phyloP scores from a whole-genome alignment of 2,329 filamentous ascomycete species.

The Podosphaera xanthii region DNA sequence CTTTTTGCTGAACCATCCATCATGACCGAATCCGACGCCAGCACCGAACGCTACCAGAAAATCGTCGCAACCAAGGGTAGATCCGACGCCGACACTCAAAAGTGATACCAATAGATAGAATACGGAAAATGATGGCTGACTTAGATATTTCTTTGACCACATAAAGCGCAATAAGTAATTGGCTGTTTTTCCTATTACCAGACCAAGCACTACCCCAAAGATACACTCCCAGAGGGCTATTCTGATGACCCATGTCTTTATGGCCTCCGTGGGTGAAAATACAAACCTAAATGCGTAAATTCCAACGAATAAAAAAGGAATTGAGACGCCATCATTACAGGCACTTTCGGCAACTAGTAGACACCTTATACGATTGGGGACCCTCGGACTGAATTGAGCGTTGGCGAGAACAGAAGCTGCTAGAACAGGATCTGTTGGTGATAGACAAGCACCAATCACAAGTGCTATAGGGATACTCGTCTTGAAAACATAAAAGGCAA shows the following conservation, averaged over 20 bases:
- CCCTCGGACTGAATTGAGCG: conserved; percentile 26
- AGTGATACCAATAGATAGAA: conserved; percentile 32
- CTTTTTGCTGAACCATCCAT: conserved; percentile 27
- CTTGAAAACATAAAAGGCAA: conserved; percentile 24
- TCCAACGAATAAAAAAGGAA: conserved; percentile 32
- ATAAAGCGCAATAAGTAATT: conserved; percentile 26
- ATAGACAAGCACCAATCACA: conserved; percentile 29
- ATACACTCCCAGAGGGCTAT: conserved; percentile 31
- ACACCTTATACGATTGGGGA: conserved; percentile 27
- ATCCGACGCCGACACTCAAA: conserved; percentile 27
- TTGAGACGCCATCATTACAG: conserved; percentile 31
- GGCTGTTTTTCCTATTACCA: conserved; percentile 23
- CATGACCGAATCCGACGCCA: conserved; percentile 28
- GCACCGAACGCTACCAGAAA: conserved; percentile 33
- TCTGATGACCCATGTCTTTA: conserved; percentile 28
- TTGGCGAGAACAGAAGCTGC: conserved; percentile 29
- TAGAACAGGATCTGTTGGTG: conserved; percentile 32
- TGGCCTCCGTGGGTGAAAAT: conserved; percentile 16
- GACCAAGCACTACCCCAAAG: conserved; percentile 23
- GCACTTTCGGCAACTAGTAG: conserved; percentile 29
- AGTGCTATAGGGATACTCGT: conserved; percentile 23
- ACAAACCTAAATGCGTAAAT: conserved; percentile 21
- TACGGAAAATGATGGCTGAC: conserved; percentile 25
- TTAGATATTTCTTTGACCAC: conserved; percentile 22
- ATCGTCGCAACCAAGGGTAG: conserved; percentile 28